phyloP scores from a whole-genome alignment of 306 rosid species.

The Vigna trinervia region DNA sequence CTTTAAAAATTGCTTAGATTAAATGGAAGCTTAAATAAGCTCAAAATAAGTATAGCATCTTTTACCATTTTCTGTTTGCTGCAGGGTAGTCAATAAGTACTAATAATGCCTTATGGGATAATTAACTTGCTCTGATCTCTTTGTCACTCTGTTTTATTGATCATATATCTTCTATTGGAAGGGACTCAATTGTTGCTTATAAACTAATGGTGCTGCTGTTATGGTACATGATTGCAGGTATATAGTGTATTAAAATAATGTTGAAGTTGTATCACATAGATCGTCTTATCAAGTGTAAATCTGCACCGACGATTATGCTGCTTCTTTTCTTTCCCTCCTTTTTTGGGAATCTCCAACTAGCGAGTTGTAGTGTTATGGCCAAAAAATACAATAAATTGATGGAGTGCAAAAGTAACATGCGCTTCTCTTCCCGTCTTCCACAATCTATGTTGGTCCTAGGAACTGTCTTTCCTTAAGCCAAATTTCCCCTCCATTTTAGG shows the following conservation, averaged over 20 bases:
- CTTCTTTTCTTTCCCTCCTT: constrained; percentile 32
- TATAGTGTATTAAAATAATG: constrained; percentile 47
- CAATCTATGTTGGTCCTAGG: constrained; percentile 23
- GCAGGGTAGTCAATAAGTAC: constrained; percentile 26
- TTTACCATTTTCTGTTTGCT: constrained; percentile 34
- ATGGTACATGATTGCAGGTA: constrained; percentile 57
- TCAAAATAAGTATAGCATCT: neutral
- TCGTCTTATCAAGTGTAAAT: constrained; percentile 63
- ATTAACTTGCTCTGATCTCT: neutral
- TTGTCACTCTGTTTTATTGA: constrained; percentile 10
- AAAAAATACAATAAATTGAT: constrained; percentile 42
- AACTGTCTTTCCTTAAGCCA: constrained; percentile 11
- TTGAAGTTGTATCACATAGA: constrained; percentile 51
- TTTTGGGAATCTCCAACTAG: constrained; percentile 45
- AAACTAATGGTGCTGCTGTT: constrained; percentile 41
- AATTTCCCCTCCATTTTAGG: constrained; percentile 30
- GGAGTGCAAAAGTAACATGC: constrained; percentile 42
- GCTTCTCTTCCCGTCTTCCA: constrained; percentile 12
- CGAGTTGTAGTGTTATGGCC: constrained; percentile 46
- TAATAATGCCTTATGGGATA: neutral
- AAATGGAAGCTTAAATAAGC: neutral
- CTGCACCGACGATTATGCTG: constrained; percentile 52
- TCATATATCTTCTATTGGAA: constrained; percentile 2
- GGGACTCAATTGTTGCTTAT: constrained; percentile 4
- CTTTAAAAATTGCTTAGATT: neutral